These are phyloP conservation scores for Backusella tarrabulga DNA, from an alignment of 192 early-diverging fungal genomes.

Conservation along the genomic window DNA sequence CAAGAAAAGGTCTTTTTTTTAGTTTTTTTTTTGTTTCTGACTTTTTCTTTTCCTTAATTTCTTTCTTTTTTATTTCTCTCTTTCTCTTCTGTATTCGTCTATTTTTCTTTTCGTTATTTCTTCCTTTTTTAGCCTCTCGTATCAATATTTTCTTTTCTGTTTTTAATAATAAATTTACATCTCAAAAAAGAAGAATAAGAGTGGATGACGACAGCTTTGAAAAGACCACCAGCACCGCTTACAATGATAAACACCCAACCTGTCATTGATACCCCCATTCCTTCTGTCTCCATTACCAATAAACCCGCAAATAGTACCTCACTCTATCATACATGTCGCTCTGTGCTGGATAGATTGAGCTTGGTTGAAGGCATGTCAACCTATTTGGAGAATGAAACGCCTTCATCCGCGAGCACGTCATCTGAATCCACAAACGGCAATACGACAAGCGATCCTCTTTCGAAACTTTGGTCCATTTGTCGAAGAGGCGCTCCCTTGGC, in stretches of 20 bases:
- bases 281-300: constrained; percentile 34
- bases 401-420: constrained; percentile 23
- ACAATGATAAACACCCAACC: constrained; percentile 7
- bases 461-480: constrained; percentile 71
- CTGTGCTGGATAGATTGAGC: constrained; percentile 68
- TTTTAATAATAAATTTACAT: not conserved
- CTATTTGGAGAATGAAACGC: constrained; percentile 48
- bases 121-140: not conserved
- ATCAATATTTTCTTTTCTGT: not conserved
- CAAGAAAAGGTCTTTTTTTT: not conserved
- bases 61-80: not conserved
- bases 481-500: constrained; percentile 69
- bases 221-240: constrained; percentile 1
- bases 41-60: not conserved
- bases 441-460: constrained; percentile 58
- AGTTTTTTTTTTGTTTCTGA: not conserved
- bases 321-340: constrained; percentile 71
- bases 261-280: constrained; percentile 28
- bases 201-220: constrained; percentile 1
- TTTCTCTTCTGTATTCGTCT: not conserved
- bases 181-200: not conserved
- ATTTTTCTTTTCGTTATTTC: not conserved
- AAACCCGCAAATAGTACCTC: constrained; percentile 46
- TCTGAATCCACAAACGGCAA: constrained; percentile 17
- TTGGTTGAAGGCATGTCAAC: constrained; percentile 68